Conservation (phyloP, 1,284 basidiomycete genomes). For the Cryptococcus sp. region DNA sequence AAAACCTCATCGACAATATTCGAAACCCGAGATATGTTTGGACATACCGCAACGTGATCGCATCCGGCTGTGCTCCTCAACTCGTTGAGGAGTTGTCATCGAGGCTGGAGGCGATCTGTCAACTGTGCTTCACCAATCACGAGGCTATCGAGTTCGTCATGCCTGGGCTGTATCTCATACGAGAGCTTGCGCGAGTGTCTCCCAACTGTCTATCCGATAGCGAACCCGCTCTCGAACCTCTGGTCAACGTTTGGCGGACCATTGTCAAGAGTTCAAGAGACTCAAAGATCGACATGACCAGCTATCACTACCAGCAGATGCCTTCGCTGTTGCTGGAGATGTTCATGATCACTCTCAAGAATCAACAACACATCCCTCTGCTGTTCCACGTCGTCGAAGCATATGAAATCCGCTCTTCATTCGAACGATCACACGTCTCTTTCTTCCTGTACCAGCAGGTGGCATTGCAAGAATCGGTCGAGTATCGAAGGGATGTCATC, state of each 20-base stretch:
- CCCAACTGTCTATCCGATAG: constrained; percentile 67
- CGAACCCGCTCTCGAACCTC: constrained; percentile 66
- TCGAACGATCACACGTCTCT: constrained; percentile 79
- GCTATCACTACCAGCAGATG: constrained; percentile 62
- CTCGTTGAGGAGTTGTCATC: constrained; percentile 73
- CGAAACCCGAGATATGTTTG: constrained; percentile 72
- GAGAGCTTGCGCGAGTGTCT: constrained; percentile 70
- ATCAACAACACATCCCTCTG: constrained; percentile 77
- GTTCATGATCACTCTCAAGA: constrained; percentile 65
- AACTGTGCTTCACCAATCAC: constrained; percentile 60
- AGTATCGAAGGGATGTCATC: constrained; percentile 78
- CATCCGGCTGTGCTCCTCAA: constrained; percentile 72
- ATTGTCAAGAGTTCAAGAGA: constrained; percentile 45
- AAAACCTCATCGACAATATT: constrained; percentile 80
- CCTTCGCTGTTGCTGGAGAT: constrained; percentile 72
- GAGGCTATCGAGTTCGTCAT: constrained; percentile 62
- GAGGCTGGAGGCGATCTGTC: constrained; percentile 65
- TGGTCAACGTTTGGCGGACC: constrained; percentile 72
- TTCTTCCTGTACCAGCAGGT: constrained; percentile 88
- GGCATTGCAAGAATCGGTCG: constrained; percentile 60
- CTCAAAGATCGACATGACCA: constrained; percentile 49
- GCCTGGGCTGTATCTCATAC: constrained; percentile 73
- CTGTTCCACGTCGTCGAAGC: constrained; percentile 85
- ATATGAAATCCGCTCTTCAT: constrained; percentile 76
- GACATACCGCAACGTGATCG: constrained; percentile 77